These are phyloP conservation scores for Daucus carota DNA, from an alignment of 129 eudicot species.

Conservation along the genomic window DH1_v3.0 NC_030381.2:46843001-46843500, in stretches of 20 bases:
- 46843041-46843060: not conserved
- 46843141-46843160: not conserved
- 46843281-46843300: not conserved
- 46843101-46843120: not conserved
- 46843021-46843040: not conserved
- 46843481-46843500: not conserved
- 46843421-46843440: not conserved
- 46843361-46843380: not conserved
- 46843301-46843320: not conserved
- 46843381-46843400: not conserved
- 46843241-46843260: not conserved
- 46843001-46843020: not conserved
- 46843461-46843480: not conserved
- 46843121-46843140: not conserved
- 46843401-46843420: not conserved
- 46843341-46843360: not conserved
- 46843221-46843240: no score
- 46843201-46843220: not conserved
- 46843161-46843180: not conserved
- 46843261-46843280: not conserved
- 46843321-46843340: not conserved
- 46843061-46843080: not conserved
- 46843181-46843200: not conserved
- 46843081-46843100: not conserved
- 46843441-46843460: not conserved